Evolutionary conservation across 768 basidiomycete genomes (phyloP), one percentile per base, ranked within the genome.

Genomic region (Roridomyces roridus): DNA sequence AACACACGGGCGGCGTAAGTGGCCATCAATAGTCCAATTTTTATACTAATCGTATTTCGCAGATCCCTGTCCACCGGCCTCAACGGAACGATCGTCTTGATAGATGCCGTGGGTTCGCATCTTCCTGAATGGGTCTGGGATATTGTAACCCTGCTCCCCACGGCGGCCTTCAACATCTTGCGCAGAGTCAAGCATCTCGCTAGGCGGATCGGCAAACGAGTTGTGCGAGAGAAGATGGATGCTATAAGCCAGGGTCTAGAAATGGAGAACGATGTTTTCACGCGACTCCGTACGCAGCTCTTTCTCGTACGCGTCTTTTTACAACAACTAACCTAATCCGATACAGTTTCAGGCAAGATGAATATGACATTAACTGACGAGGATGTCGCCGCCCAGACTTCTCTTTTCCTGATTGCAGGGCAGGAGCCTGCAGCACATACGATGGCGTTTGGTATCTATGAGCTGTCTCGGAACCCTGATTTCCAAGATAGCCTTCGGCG

Each of bases 341-440:
- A 45, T 23, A 23, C 24, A 15, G 37, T n/a, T 12, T 24, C 35
- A 5, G 34, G 20, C 8, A 18, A 34, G 37, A 46, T 25, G 24
- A 37, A 65, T 23, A 49, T 44, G 20, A 14, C 23, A 17, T 18
- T 72, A 6, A 51, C 40, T 9, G 5, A 14, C 7, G 55, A 52
- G 6, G 59, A 55, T 12, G 9, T 60, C n/a, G 46, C 23, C 8
- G 51, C 50, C 7, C 59, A 60, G 29, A 46, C 44, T 1, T 44
- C 49, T 8, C 44, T 50, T n/a, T 24, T 63, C 29, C 18, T 63
- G 3, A 25, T 52, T 37, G 49, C 57, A 4, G 62, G 58, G 1
- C 50, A 57, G 21, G 62, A 64, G 4, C 57, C 62, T 1, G 45
- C 54, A 26, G 56, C 52, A 26, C 60, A 55, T 23, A 43, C 59